Percentiles rank a stretch among this genome's conserved stretches.
Evolutionary conservation across 768 basidiomycete genomes (phyloP).

Genomic region (Lactarius vividus): DNA sequence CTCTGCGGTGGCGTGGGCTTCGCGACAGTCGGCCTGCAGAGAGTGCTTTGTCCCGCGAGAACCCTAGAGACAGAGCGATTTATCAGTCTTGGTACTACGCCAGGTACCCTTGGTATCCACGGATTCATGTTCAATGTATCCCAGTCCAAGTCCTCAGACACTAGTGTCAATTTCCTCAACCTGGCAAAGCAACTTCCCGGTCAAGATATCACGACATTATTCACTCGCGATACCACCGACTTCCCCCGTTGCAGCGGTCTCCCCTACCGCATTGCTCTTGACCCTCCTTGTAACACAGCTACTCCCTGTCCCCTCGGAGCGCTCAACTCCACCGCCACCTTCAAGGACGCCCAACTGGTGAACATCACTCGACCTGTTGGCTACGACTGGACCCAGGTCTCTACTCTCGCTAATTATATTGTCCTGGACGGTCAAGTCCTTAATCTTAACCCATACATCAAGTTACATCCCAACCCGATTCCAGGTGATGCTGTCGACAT

Average conservation of each 20-base stretch:
- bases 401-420: constrained; percentile 66
- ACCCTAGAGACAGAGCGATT: constrained; percentile 44
- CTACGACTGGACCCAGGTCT: constrained; percentile 89
- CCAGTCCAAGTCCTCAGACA: constrained; percentile 40
- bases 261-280: constrained; percentile 65
- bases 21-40: constrained; percentile 90
- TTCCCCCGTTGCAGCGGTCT: constrained; percentile 65
- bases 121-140: constrained; percentile 79
- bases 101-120: constrained; percentile 69
- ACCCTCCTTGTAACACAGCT: constrained; percentile 62
- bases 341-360: constrained; percentile 56
- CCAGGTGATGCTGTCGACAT: constrained; percentile 74
- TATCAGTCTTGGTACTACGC: constrained; percentile 48
- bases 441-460: constrained; percentile 86
- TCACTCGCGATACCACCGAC: constrained; percentile 64
- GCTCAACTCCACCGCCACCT: constrained; percentile 55
- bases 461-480: constrained; percentile 64
- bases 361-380: constrained; percentile 73
- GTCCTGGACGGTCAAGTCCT: constrained; percentile 93
- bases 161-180: constrained; percentile 54
- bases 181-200: constrained; percentile 61
- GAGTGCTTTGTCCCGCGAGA: constrained; percentile 78
- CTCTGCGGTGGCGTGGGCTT: constrained; percentile 84
- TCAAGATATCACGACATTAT: constrained; percentile 87
- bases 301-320: constrained; percentile 67